Conservation (phyloP, 2,329 filamentous ascomycete genomes). For the Fusarium luffae region DNA sequence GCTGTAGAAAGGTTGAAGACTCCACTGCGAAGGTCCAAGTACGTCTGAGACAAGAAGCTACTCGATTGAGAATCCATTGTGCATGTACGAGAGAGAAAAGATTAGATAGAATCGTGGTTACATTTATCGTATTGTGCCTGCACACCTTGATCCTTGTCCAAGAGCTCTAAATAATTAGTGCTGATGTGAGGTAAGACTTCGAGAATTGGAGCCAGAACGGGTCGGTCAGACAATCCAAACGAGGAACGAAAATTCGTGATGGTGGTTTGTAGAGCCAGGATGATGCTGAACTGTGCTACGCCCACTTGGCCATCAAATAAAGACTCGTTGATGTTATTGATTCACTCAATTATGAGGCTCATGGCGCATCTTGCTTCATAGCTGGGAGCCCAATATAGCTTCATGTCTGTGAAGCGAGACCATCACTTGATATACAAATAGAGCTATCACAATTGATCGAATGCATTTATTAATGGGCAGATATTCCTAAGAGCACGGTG, state of each 20-base stretch:
- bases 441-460: too few relatives aligned
- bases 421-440: neutral
- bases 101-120: neutral
- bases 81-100: neutral
- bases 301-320: rapidly evolving
- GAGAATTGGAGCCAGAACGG: neutral
- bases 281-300: neutral
- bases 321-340: neutral
- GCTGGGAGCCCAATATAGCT: neutral
- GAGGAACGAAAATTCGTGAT: neutral
- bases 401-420: neutral
- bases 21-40: neutral
- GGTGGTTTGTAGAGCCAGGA: neutral
- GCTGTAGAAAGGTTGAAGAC: slow-evolving; percentile 54
- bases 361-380: neutral
- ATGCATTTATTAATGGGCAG: too few relatives aligned
- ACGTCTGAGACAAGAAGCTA: slow-evolving; percentile 1
- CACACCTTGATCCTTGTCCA: too few relatives aligned
- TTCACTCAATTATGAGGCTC: neutral
- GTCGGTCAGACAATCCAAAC: neutral
- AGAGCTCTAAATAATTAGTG: neutral
- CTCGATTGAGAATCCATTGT: neutral
- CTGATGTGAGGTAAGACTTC: neutral
- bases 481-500: too few relatives aligned
- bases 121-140: neutral